A percentile compares a stretch with the other conserved stretches of the same genome.
These are phyloP conservation scores for Salvia splendens DNA, from an alignment of 257 asterid genomes.

Conservation along the genomic window DNA sequence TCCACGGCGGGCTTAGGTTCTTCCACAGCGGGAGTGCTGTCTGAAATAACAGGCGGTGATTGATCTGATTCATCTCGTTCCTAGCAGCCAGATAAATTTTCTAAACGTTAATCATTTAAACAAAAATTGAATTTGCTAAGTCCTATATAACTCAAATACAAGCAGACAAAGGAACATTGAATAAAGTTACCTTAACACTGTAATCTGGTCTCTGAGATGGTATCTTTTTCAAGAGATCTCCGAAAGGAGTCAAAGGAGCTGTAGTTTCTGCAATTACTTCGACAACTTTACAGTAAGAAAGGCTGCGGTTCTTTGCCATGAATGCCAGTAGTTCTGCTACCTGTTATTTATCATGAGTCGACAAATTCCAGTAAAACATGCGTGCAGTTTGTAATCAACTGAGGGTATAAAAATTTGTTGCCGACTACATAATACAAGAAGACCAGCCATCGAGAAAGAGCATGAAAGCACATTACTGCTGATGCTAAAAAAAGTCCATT, in stretches of 20 bases:
- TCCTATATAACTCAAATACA: not conserved
- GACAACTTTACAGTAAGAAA: slow-evolving; percentile 83
- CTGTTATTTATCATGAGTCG: slow-evolving; percentile 46
- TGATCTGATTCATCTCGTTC: slow-evolving; percentile 41
- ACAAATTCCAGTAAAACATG: slow-evolving; percentile 3
- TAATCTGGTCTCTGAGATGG: slow-evolving; percentile 57
- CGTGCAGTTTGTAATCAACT: not conserved
- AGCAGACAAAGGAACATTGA: too few species aligned
- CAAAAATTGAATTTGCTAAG: not conserved
- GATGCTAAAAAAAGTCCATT: not conserved
- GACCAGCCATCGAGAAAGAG: not conserved
- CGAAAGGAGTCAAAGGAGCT: slow-evolving; percentile 73
- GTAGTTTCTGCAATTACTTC: slow-evolving; percentile 95
- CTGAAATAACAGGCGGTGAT: slow-evolving; percentile 40
- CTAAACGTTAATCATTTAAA: not conserved
- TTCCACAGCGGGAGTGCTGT: slow-evolving; percentile 33
- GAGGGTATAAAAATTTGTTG: not conserved
- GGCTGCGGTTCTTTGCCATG: slow-evolving; percentile 70
- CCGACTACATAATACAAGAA: not conserved
- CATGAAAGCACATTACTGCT: not conserved
- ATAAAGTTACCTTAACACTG: slow-evolving; percentile 49
- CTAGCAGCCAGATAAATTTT: slow-evolving; percentile 40
- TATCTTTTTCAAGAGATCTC: slow-evolving; percentile 71
- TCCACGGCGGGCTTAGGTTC: slow-evolving; percentile 27
- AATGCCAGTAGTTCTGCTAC: slow-evolving; percentile 90